Percentiles rank a stretch among this genome's conserved stretches.
These are phyloP conservation scores for Barnettozyma californica DNA, from an alignment of 805 yeast genomes.

Conservation along the genomic window DNA sequence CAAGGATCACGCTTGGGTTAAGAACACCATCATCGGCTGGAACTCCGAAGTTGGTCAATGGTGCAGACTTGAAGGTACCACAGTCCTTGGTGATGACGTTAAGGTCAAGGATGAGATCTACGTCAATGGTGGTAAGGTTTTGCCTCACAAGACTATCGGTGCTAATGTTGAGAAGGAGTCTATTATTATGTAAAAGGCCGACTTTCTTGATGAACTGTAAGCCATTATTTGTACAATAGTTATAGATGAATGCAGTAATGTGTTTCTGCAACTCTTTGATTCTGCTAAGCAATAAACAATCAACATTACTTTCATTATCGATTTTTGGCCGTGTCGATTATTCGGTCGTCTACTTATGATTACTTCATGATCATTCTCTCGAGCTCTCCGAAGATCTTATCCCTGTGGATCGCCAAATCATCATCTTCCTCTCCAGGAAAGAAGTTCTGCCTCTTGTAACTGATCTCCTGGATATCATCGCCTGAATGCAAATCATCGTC, in stretches of 20 bases:
- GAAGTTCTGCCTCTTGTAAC: conserved; percentile 43
- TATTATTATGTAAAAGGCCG: conserved; percentile 75
- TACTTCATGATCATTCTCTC: conserved; percentile 42
- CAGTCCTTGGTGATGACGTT: conserved; percentile 98
- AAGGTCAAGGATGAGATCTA: conserved; percentile 97
- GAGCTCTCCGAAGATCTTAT: conserved; percentile 33
- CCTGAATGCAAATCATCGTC: conserved; percentile 53
- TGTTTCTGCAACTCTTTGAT: not conserved
- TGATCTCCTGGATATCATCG: conserved; percentile 29
- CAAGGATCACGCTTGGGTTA: conserved; percentile 97
- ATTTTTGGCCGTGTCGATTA: not conserved
- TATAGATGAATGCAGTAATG: not conserved
- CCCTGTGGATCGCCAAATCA: conserved; percentile 46
- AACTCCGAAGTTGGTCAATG: conserved; percentile 96
- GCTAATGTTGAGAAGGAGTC: conserved; percentile 96
- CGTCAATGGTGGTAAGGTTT: conserved; percentile 98
- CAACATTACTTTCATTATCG: too few relatives aligned
- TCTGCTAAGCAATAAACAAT: conserved; percentile 1
- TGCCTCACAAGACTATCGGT: conserved; percentile 97
- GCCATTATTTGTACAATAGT: not conserved
- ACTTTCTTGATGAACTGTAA: not conserved
- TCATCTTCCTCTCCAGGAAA: conserved; percentile 51
- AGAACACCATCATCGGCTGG: conserved; percentile 98
- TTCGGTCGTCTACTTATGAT: too few relatives aligned
- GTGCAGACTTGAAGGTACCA: conserved; percentile 97